Percentiles rank a stretch among this genome's conserved stretches.
phyloP scores from a whole-genome alignment of 768 basidiomycete genomes.

The Boletus sp. region DNA sequence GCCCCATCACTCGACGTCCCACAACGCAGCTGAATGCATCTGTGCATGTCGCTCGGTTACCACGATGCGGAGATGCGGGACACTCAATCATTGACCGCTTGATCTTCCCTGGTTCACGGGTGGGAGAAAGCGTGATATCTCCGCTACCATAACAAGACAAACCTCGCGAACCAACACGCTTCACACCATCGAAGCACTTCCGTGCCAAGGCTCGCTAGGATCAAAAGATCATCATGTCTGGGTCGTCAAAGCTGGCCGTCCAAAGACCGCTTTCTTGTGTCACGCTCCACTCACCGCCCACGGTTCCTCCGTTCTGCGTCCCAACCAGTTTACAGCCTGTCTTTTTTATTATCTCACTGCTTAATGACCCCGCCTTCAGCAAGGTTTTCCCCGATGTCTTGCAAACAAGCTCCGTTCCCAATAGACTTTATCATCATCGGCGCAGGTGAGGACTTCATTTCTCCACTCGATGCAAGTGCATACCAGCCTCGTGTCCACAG shows the following conservation, averaged over 20 bases:
- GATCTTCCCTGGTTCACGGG: background rate
- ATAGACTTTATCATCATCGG: conserved; percentile 33
- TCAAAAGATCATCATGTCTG: conserved; percentile 9
- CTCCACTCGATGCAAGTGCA: background rate
- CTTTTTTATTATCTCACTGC: background rate
- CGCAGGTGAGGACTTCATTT: conserved; percentile 21
- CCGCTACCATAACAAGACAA: conserved; percentile 1
- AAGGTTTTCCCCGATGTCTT: conserved; percentile 13
- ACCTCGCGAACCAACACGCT: conserved; percentile 1
- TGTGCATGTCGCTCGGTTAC: too few relatives aligned
- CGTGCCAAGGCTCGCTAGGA: conserved; percentile 22
- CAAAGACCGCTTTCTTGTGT: conserved; percentile 15
- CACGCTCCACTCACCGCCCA: background rate
- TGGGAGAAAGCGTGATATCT: background rate
- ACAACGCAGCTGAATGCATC: too few relatives aligned
- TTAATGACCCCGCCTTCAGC: background rate
- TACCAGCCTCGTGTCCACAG: conserved; percentile 7
- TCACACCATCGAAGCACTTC: conserved; percentile 6
- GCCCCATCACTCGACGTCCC: too few relatives aligned
- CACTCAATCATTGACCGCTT: background rate
- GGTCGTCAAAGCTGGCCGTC: conserved; percentile 8
- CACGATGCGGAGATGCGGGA: background rate
- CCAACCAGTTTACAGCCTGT: background rate
- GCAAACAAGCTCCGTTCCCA: conserved; percentile 21
- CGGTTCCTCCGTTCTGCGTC: background rate